These are phyloP conservation scores for Arthromyces matolae DNA, from an alignment of 768 basidiomycete species.

Conservation along the genomic window DNA sequence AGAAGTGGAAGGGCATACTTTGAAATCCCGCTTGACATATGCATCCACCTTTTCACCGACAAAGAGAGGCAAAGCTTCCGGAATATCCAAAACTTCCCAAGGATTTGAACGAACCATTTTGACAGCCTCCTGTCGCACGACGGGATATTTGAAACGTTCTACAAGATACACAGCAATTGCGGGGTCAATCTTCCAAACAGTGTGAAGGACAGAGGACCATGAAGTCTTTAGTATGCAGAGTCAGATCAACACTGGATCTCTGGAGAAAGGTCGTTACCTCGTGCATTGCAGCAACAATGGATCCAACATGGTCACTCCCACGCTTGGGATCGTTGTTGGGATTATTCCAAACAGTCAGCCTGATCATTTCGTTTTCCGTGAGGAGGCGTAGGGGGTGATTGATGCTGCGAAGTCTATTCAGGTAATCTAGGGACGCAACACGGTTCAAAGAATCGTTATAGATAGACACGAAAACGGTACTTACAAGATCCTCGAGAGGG, in stretches of 20 bases:
- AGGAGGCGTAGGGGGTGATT: constrained; percentile 78
- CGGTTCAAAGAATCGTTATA: not conserved
- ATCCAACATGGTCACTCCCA: constrained; percentile 56
- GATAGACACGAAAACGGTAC: constrained; percentile 14
- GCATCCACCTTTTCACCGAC: constrained; percentile 68
- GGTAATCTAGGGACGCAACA: constrained; percentile 42
- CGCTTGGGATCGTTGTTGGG: constrained; percentile 73
- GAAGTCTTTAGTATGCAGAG: constrained; percentile 35
- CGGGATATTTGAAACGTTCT: constrained; percentile 80
- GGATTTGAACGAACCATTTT: constrained; percentile 74
- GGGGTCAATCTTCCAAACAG: constrained; percentile 80
- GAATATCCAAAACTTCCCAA: constrained; percentile 61
- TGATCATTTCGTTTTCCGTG: constrained; percentile 86
- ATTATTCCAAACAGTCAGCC: constrained; percentile 88
- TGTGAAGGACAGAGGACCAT: constrained; percentile 68
- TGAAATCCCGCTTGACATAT: constrained; percentile 61
- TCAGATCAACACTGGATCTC: not conserved
- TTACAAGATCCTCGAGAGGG: constrained; percentile 39
- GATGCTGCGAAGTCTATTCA: constrained; percentile 56
- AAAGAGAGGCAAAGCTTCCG: constrained; percentile 79
- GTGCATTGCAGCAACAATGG: constrained; percentile 49
- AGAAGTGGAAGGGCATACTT: constrained; percentile 41
- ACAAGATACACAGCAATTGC: constrained; percentile 77
- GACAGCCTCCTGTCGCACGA: constrained; percentile 68
- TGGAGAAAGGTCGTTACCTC: constrained; percentile 45